These are phyloP conservation scores for Pichia pseudocactophila DNA, from an alignment of 805 yeast species.

Conservation along the genomic window DNA sequence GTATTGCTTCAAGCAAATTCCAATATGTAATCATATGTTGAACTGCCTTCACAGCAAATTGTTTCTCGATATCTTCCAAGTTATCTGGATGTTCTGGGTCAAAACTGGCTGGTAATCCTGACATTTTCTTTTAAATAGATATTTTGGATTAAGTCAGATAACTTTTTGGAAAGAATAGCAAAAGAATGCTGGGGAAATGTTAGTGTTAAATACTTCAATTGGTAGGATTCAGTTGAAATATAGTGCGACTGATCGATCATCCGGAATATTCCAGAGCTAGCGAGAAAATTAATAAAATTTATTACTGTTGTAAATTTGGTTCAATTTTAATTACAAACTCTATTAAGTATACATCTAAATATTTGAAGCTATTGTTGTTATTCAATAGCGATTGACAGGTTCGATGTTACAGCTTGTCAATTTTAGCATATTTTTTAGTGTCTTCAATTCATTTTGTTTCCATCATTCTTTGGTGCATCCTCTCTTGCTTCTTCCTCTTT, in stretches of 20 bases:
- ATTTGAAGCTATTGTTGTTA: background rate
- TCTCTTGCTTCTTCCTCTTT: slow-evolving; percentile 6
- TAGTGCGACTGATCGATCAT: too few relatives aligned
- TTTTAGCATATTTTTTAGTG: background rate
- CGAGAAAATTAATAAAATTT: too few relatives aligned
- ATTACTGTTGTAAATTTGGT: too few relatives aligned
- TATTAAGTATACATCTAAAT: too few relatives aligned
- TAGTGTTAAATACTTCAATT: too few relatives aligned
- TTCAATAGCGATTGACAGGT: too few relatives aligned
- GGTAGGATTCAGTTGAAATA: too few relatives aligned
- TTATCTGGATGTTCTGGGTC: slow-evolving; percentile 86
- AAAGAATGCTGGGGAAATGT: background rate
- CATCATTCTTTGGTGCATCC: background rate
- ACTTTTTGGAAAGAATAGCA: background rate
- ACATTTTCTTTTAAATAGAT: slow-evolving; percentile 2
- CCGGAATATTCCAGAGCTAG: too few relatives aligned
- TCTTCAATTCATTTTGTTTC: too few relatives aligned
- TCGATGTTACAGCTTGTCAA: slow-evolving; percentile 1
- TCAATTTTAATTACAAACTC: too few relatives aligned
- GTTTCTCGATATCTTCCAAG: slow-evolving; percentile 91
- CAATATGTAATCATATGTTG: slow-evolving; percentile 93
- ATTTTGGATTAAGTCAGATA: background rate
- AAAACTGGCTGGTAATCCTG: slow-evolving; percentile 16
- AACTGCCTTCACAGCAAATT: slow-evolving; percentile 96
- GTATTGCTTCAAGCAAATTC: slow-evolving; percentile 61